Conservation (phyloP, 2,329 filamentous ascomycete genomes). For the Colletotrichum destructivum region DNA sequence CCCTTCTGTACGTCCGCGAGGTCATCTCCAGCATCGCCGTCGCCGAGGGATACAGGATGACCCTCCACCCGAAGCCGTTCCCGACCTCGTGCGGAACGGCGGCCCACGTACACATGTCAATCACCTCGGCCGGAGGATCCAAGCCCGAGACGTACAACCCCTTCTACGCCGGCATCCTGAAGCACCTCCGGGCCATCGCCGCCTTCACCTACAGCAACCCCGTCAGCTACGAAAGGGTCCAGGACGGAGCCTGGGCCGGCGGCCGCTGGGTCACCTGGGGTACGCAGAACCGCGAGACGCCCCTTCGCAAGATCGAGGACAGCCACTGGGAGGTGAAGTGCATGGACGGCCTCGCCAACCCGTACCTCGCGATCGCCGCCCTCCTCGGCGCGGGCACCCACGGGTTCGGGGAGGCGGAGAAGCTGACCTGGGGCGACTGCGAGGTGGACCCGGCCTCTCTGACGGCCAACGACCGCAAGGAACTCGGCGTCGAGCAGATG, state of each 20-base stretch:
- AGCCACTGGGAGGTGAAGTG: conserved; percentile 85
- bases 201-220: conserved; percentile 79
- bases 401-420: conserved; percentile 61
- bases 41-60: conserved; percentile 75
- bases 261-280: conserved; percentile 86
- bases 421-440: conserved; percentile 68
- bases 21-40: conserved; percentile 77
- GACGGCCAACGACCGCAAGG: conserved; percentile 60
- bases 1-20: conserved; percentile 79
- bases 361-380: conserved; percentile 78
- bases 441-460: conserved; percentile 67
- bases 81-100: conserved; percentile 72
- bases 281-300: conserved; percentile 83
- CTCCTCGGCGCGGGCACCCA: conserved; percentile 72
- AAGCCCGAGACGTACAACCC: conserved; percentile 66
- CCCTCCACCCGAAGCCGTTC: conserved; percentile 81
- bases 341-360: conserved; percentile 85
- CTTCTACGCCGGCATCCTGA: conserved; percentile 82
- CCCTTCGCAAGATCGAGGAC: conserved; percentile 76
- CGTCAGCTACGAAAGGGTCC: conserved; percentile 78
- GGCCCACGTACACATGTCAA: conserved; percentile 79
- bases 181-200: conserved; percentile 75
- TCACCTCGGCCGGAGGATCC: conserved; percentile 63
- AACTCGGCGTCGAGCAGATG: conserved; percentile 67
- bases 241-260: conserved; percentile 82